These are phyloP conservation scores for Tolypocladium inflatum DNA, from an alignment of 2,329 filamentous ascomycete species.

Conservation along the genomic window DNA sequence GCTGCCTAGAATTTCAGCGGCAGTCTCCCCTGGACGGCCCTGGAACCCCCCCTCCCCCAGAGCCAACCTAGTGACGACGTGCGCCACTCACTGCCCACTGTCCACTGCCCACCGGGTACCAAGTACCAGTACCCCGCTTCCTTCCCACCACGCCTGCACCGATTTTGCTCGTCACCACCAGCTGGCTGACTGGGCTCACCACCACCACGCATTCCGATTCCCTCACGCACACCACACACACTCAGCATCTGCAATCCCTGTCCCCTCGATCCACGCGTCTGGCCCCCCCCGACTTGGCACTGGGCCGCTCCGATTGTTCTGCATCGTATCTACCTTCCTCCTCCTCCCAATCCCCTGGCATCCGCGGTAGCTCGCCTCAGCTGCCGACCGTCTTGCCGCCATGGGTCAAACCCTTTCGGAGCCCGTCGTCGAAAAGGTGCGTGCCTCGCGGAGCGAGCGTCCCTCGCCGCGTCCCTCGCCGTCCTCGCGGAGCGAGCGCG, in stretches of 20 bases:
- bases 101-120: background rate
- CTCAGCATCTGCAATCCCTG: background rate
- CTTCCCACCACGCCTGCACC: background rate
- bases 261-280: constrained; percentile 1
- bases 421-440: constrained; percentile 96
- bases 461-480: background rate
- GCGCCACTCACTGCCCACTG: background rate
- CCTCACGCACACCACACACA: constrained; percentile 1
- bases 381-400: constrained; percentile 19
- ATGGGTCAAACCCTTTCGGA: constrained; percentile 99
- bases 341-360: constrained; percentile 3
- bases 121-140: constrained; percentile 2
- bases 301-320: constrained; percentile 1
- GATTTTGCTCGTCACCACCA: background rate
- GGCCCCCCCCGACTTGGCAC: background rate
- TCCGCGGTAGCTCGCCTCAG: constrained; percentile 14
- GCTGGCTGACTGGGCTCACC: background rate
- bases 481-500: background rate
- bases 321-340: constrained; percentile 2
- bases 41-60: background rate
- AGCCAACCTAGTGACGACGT: too few relatives aligned
- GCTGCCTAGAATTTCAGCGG: background rate
- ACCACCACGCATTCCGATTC: background rate
- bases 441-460: constrained; percentile 7
- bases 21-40: background rate